These are phyloP conservation scores for Pisolithus orientalis DNA, from an alignment of 768 basidiomycete genomes.

Conservation along the genomic window DNA sequence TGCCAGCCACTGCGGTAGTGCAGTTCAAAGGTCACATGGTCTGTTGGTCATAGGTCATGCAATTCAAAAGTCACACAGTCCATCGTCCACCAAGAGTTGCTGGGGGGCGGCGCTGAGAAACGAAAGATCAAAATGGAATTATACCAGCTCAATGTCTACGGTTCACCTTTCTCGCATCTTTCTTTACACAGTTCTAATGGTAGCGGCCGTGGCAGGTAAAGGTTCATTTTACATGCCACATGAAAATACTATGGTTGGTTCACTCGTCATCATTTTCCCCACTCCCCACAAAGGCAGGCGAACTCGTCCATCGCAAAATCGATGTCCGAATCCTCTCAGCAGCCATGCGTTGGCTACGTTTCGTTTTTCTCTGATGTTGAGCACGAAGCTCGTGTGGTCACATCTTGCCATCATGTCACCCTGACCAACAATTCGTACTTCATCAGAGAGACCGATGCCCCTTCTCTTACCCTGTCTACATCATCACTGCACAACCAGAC, in stretches of 20 bases:
- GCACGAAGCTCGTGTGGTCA: slow-evolving; percentile 36
- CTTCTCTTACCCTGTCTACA: background rate
- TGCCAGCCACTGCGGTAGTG: no score
- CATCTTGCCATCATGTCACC: slow-evolving; percentile 36
- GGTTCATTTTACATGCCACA: slow-evolving; percentile 47
- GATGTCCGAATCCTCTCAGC: slow-evolving; percentile 3
- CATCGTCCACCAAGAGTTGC: slow-evolving; percentile 14
- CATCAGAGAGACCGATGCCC: background rate
- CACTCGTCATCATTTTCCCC: slow-evolving; percentile 47
- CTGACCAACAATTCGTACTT: slow-evolving; percentile 36
- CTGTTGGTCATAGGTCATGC: no score
- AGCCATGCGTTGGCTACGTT: slow-evolving; percentile 28
- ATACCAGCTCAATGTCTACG: slow-evolving; percentile 44
- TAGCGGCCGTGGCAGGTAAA: slow-evolving; percentile 18
- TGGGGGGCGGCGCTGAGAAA: slow-evolving; percentile 14
- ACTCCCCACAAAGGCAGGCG: slow-evolving; percentile 38
- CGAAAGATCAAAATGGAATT: slow-evolving; percentile 26
- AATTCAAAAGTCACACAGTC: no score
- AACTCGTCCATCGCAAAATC: slow-evolving; percentile 1
- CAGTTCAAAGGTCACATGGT: no score
- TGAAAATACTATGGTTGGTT: slow-evolving; percentile 44
- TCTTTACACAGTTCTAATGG: no score
- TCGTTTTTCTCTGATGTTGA: slow-evolving; percentile 41
- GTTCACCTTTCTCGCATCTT: slow-evolving; percentile 16
- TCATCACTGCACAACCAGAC: background rate